Base-by-base conservation (phyloP, 352 stramenopile species). In the Elongisporangium undulatum region DNA sequence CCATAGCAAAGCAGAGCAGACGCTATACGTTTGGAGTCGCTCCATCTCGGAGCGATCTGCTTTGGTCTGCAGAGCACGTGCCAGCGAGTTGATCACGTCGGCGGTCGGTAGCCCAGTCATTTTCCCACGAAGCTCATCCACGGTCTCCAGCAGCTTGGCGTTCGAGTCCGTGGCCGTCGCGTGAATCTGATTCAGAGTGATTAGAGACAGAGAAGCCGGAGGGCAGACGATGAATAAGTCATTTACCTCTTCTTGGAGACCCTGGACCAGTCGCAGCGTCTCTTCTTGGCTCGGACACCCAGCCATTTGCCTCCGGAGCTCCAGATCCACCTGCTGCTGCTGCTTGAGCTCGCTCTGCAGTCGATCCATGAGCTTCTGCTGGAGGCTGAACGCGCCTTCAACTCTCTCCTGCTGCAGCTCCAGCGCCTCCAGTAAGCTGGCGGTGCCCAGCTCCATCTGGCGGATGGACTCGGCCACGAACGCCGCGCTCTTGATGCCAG, bases 241-340 rank as follows among this genome's bases (percentile, higher is more conserved):
- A 2, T 16, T 19, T 59, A 87, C 79, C 75, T 89, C 76, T n/a
- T 87, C 71, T 22, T 69, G 66, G 0, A 90, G 67, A 22, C 72
- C 72, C 21, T 84, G 67, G 38, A 90, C 72, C 23, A 87, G 63
- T 7, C 56, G 68, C 62, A 87, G 51, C 3, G 77, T 88, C 56
- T 88, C 78, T 66, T 87, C 81, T 59, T 90, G 80, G 53, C 67
- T 87, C 34, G 81, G 78, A 63, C 74, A 87, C 3, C 53, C 59
- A 10, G 63, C 61, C 22, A 90, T 49, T 41, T 85, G 74, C n/a
- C 55, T 71, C 48, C 56, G 55, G 5, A 90, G 75, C 22, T 69
- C 68, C 24, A 71, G 67, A 20, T 88, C 78, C 9, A 71, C 67
- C 22, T 81, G 57, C 49, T 77, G 70, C 10, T 86, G 78, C 16